phyloP scores from a whole-genome alignment of 2,329 filamentous ascomycete species.

The Pleomassaria siparia region DNA sequence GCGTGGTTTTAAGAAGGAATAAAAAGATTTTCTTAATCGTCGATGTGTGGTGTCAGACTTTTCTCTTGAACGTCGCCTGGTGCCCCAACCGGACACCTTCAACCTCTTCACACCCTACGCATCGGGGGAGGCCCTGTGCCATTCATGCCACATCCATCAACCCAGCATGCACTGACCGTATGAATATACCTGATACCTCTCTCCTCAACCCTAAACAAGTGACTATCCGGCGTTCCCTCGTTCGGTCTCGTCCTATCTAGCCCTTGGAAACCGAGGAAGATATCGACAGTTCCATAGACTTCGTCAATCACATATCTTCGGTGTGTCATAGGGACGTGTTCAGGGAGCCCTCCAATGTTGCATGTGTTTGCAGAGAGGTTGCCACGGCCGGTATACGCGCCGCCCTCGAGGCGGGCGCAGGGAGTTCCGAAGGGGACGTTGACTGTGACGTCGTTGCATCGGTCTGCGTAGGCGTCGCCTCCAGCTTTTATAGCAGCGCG shows the following conservation, averaged over 20 bases:
- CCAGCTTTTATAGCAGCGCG: constrained; percentile 6
- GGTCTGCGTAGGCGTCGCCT: constrained; percentile 8
- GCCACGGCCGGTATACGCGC: constrained; percentile 8
- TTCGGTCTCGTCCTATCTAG: constrained; percentile 5
- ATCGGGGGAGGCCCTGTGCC: constrained; percentile 6
- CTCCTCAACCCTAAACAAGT: constrained; percentile 8
- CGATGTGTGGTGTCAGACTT: too few relatives aligned
- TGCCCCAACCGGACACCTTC: too few relatives aligned
- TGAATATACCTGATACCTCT: constrained; percentile 7
- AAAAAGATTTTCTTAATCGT: too few relatives aligned
- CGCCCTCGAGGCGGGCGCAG: constrained; percentile 10
- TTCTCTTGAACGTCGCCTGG: too few relatives aligned
- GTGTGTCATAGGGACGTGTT: background rate
- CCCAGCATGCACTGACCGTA: constrained; percentile 7
- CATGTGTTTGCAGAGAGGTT: constrained; percentile 8
- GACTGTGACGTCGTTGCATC: constrained; percentile 3
- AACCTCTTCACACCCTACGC: background rate
- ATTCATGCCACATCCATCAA: constrained; percentile 14
- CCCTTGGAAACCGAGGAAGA: constrained; percentile 7
- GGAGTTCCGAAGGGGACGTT: constrained; percentile 7
- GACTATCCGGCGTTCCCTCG: background rate
- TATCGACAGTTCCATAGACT: constrained; percentile 6
- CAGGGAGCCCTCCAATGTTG: constrained; percentile 6
- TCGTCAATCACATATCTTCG: constrained; percentile 10
- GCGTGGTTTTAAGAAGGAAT: too few relatives aligned